Conservation (phyloP, 2,329 filamentous ascomycete genomes). For the Uncinocarpus reesii region DNA sequence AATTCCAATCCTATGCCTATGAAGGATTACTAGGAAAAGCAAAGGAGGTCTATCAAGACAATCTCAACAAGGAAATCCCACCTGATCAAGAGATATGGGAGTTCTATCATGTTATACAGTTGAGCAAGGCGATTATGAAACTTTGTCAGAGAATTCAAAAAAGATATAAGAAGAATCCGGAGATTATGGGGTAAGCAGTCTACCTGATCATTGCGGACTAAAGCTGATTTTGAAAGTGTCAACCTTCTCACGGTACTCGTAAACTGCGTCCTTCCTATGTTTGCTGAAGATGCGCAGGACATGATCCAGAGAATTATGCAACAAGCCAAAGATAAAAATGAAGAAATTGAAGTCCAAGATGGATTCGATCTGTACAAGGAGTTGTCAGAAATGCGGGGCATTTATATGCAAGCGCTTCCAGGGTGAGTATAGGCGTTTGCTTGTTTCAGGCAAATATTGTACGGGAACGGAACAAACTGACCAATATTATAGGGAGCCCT, state of each 20-base stretch:
- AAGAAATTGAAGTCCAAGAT: slow-evolving; percentile 77
- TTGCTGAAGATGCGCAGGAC: slow-evolving; percentile 78
- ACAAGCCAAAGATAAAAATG: slow-evolving; percentile 55
- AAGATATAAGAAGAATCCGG: slow-evolving; percentile 75
- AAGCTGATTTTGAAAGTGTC: slow-evolving; percentile 32
- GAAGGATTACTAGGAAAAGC: slow-evolving; percentile 65
- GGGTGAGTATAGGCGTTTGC: slow-evolving; percentile 30
- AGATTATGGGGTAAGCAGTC: slow-evolving; percentile 60
- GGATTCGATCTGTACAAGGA: slow-evolving; percentile 91
- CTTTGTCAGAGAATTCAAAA: slow-evolving; percentile 84
- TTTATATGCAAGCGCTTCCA: slow-evolving; percentile 67
- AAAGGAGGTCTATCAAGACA: slow-evolving; percentile 64
- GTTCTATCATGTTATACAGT: slow-evolving; percentile 77
- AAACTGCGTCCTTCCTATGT: slow-evolving; percentile 74
- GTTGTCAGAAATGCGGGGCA: slow-evolving; percentile 69
- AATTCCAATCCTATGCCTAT: slow-evolving; percentile 62
- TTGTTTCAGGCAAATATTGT: not conserved
- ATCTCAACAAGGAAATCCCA: slow-evolving; percentile 71
- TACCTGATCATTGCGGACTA: not conserved
- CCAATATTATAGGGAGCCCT: slow-evolving; percentile 44
- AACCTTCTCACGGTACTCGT: slow-evolving; percentile 62
- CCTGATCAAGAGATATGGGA: slow-evolving; percentile 75
- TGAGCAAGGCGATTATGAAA: slow-evolving; percentile 76
- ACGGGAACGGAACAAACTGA: slow-evolving; percentile 6
- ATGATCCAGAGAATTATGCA: slow-evolving; percentile 73